Base-by-base conservation (phyloP, 768 basidiomycete genomes). In the Hypholoma sublateritium region DNA sequence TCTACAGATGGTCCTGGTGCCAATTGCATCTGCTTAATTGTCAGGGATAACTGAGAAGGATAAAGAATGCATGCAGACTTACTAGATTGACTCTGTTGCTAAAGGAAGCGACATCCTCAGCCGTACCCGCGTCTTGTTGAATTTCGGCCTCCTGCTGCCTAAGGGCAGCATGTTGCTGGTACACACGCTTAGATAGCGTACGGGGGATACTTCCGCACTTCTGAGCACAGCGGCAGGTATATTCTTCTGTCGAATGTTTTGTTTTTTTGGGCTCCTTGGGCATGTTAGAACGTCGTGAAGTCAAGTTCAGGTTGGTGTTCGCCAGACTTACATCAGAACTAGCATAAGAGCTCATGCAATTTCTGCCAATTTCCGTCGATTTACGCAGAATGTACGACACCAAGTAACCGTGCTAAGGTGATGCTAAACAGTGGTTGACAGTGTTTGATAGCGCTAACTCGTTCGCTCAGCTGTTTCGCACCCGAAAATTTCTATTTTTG, bases 281-380 rank as follows among this genome's bases (percentile, higher is more conserved):
- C 50, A 52, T 39, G 50, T 41, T 52, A 32, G 35, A 37, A 11
- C 39, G 34, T 22, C 39, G 19, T 39, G 36, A 14, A 37, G 34
- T 41, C n/a, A n/a, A n/a, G 39, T 3, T 7, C 13, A 39, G 25
- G 3, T 52, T 14, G 37, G 37, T 21, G 35, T 39, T 52, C 21
- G 22, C 50, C 6, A 24, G n/a, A n/a, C n/a, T n/a, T n/a, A n/a
- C n/a, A n/a, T 35, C 3, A n/a, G 12, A n/a, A 39, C 35, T 21
- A 52, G 13, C 17, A n/a, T n/a, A n/a, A n/a, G 17, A 39, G 28
- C 21, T 39, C 39, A 28, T 28, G 25, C 19, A 16, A 35, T 37
- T 35, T 37, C 34, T 51, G 34, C 7, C 50, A 36, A 39, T 52
- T 52, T 52, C 50, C 39, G 50, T 39, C 35, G 37, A 52, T 52